Base-by-base conservation (phyloP, 2,329 filamentous ascomycete species). In the Pestalotiopsis fici region DNA sequence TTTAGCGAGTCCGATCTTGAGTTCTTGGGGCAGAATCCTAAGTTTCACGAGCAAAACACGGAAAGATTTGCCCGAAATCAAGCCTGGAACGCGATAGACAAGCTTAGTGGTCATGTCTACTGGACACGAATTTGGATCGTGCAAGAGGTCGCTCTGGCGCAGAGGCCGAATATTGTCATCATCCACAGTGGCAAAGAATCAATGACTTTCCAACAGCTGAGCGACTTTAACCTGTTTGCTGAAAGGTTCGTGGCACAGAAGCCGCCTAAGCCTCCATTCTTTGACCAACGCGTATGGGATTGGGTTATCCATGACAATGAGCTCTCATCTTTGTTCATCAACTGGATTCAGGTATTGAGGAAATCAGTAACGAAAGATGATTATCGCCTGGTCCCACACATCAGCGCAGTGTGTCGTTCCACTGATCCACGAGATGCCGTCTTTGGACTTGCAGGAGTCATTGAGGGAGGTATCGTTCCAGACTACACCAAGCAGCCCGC, bases 111-210 rank as follows among this genome's bases (percentile, higher is more conserved):
- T 2, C 64, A 56, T 57, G 55, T 57, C 55, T 57, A 57, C 23
- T 57, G 55, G 55, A 57, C 35, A 3, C 65, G 67, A 3, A 55
- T 50, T 9, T 70, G 69, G 69, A 50, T 69, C 25, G 50, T 70
- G 21, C 69, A 70, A 37, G 69, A 70, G 37, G 59, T 67, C 11
- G 63, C 63, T 43, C 56, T 67, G 23, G 61, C 69, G 18, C 50
- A 15, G 12, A 15, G 6, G 13, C 64, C 54, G 11, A 31, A 57
- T 3, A 7, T 12, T 15, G 47, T 39, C 54, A 50, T 59, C 5
- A 13, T 65, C 6, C 39, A 47, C 11, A 59, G 54, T 13, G 54
- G 64, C 2, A 27, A 23, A 6, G 55, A 57, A 9, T 27, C n/a
- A 21, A 25, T 57, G 12, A 57, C 55, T 3, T 57, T 57, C 12